phyloP scores from a whole-genome alignment of 2,329 filamentous ascomycete species.

The Dendrostoma leiphaemia region DNA sequence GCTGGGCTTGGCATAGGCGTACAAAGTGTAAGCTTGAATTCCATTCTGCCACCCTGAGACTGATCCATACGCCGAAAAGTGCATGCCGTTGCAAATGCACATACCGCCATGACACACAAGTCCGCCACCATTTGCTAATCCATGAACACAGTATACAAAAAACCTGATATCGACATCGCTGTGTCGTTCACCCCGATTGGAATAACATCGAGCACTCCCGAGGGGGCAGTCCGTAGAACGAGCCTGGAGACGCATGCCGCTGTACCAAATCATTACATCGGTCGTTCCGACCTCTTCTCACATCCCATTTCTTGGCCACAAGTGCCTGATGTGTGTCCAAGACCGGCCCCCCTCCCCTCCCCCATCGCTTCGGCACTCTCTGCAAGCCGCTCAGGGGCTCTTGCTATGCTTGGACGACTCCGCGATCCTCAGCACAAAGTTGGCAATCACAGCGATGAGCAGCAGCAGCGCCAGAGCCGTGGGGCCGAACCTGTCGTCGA shows the following conservation, averaged over 20 bases:
- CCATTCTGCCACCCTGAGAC: too few relatives aligned
- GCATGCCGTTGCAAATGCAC: not conserved
- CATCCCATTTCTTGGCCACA: not conserved
- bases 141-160: too few relatives aligned
- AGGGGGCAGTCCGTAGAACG: too few relatives aligned
- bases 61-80: not conserved
- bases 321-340: too few relatives aligned
- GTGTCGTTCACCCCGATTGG: too few relatives aligned
- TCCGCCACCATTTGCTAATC: not conserved
- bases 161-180: not conserved
- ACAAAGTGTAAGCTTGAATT: too few relatives aligned
- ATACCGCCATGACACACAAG: not conserved
- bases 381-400: too few relatives aligned
- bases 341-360: not conserved
- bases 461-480: constrained; percentile 86
- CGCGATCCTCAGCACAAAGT: constrained; percentile 80
- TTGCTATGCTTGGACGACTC: constrained; percentile 36
- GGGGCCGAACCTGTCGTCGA: constrained; percentile 93
- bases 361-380: not conserved
- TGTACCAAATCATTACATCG: too few relatives aligned
- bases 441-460: constrained; percentile 86
- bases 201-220: too few relatives aligned
- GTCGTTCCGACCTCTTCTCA: too few relatives aligned
- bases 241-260: too few relatives aligned
- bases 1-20: too few relatives aligned